Percentiles rank a stretch among this genome's conserved stretches.
phyloP scores from a whole-genome alignment of 1,139 yeast species.

The Yamadazyma dendronema region DNA sequence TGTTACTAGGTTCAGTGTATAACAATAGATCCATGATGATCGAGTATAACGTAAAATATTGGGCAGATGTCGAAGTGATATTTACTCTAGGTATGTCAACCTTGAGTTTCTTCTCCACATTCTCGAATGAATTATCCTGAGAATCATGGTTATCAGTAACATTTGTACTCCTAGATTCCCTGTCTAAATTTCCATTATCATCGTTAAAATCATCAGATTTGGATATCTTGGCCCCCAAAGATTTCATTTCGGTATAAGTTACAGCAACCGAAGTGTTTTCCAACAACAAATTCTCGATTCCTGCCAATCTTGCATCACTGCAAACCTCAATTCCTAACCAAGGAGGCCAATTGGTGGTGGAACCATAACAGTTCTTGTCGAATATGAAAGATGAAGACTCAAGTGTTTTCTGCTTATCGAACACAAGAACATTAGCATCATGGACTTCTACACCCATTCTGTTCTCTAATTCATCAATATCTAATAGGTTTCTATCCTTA shows the following conservation, averaged over 20 bases:
- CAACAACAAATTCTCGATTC: conserved; percentile 34
- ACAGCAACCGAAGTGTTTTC: conserved; percentile 40
- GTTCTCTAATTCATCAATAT: conserved; percentile 30
- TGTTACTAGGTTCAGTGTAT: conserved; percentile 44
- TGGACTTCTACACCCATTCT: conserved; percentile 39
- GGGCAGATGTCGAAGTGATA: conserved; percentile 42
- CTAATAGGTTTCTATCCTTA: conserved; percentile 19
- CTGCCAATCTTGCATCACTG: conserved; percentile 36
- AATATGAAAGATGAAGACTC: conserved; percentile 19
- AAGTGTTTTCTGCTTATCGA: conserved; percentile 27
- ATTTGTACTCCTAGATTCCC: conserved; percentile 1
- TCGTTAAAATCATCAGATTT: conserved; percentile 8
- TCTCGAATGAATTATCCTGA: conserved; percentile 7
- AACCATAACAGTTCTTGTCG: conserved; percentile 35
- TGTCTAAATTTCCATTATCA: conserved; percentile 6
- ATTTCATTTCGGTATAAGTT: conserved; percentile 31
- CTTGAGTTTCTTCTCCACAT: conserved; percentile 19
- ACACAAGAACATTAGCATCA: conserved; percentile 42
- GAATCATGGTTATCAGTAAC: conserved; percentile 5
- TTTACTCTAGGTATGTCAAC: conserved; percentile 43
- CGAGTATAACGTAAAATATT: conserved; percentile 39
- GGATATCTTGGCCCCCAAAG: conserved; percentile 22
- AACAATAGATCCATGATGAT: conserved; percentile 36
- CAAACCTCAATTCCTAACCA: conserved; percentile 48
- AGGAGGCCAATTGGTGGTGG: conserved; percentile 44